A percentile compares a stretch with the other conserved stretches of the same genome.
Conservation (phyloP, 768 basidiomycete species). For the Termitomyces sp. region DNA sequence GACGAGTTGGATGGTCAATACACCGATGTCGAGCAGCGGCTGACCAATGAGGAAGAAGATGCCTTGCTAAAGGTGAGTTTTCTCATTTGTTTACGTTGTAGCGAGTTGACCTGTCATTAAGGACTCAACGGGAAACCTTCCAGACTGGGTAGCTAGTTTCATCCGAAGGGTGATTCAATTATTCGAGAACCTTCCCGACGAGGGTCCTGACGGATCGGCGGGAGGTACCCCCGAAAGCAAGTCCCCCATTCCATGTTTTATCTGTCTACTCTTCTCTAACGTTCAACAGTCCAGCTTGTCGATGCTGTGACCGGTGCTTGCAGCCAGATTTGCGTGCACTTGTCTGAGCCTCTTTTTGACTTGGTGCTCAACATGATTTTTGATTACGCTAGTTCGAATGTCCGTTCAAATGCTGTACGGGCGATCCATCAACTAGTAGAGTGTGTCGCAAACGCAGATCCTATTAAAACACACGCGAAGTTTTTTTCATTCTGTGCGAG, state of each 20-base stretch:
- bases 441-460: constrained; percentile 78
- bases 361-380: constrained; percentile 79
- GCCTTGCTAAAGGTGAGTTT: constrained; percentile 45
- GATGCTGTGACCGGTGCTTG: constrained; percentile 74
- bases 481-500: constrained; percentile 70
- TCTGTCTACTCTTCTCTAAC: background rate
- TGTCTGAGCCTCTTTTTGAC: constrained; percentile 72
- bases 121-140: constrained; percentile 69
- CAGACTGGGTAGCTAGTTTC: constrained; percentile 82
- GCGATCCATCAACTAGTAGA: constrained; percentile 84
- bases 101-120: constrained; percentile 9
- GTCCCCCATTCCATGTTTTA: background rate
- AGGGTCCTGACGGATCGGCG: constrained; percentile 58
- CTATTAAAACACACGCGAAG: constrained; percentile 69
- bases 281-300: constrained; percentile 56
- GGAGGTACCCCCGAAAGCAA: constrained; percentile 64
- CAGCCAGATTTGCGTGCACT: constrained; percentile 71
- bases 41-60: constrained; percentile 67
- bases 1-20: constrained; percentile 34
- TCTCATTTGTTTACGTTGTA: background rate
- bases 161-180: constrained; percentile 74
- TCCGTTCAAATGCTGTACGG: constrained; percentile 81
- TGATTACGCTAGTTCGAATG: constrained; percentile 76
- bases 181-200: constrained; percentile 83
- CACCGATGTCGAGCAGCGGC: constrained; percentile 31